Evolutionary conservation across 176 grass and related monocot species (phyloP).

Genomic region (Ensete glaucum): DNA sequence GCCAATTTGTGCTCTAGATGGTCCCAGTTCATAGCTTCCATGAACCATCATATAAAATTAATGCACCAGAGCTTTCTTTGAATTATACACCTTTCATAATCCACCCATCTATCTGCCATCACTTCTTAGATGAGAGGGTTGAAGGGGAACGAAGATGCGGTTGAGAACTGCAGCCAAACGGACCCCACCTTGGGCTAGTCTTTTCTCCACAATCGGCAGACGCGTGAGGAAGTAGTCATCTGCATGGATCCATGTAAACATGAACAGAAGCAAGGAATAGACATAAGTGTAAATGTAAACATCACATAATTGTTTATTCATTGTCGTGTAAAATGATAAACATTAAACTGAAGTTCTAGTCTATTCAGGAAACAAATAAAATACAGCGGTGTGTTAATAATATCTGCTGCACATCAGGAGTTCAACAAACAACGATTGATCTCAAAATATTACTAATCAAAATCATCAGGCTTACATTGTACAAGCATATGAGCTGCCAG

Average conservation of each 20-base stretch:
- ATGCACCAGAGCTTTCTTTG: not conserved
- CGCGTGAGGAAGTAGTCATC: constrained; percentile 12
- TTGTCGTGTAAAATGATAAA: not conserved
- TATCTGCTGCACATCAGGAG: no score
- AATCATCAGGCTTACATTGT: no score
- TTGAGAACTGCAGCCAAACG: constrained; percentile 9
- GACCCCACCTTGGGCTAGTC: constrained; percentile 10
- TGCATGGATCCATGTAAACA: constrained; percentile 3
- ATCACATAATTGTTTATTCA: not conserved
- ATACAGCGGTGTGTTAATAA: no score
- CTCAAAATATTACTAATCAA: no score
- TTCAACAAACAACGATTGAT: no score
- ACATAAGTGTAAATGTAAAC: not conserved
- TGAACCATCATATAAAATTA: not conserved
- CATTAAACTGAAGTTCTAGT: no score
- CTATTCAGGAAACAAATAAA: no score
- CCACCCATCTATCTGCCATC: not conserved
- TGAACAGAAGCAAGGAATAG: not conserved
- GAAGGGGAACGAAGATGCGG: not conserved
- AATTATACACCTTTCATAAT: not conserved
- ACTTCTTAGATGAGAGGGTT: not conserved
- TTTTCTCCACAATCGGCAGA: constrained; percentile 3
- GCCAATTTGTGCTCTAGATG: not conserved
- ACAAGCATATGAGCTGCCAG: no score
- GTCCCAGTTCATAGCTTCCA: not conserved